phyloP scores from a whole-genome alignment of 371 early-diverging fungal genomes.

The Rhizopus stolonifer region DNA sequence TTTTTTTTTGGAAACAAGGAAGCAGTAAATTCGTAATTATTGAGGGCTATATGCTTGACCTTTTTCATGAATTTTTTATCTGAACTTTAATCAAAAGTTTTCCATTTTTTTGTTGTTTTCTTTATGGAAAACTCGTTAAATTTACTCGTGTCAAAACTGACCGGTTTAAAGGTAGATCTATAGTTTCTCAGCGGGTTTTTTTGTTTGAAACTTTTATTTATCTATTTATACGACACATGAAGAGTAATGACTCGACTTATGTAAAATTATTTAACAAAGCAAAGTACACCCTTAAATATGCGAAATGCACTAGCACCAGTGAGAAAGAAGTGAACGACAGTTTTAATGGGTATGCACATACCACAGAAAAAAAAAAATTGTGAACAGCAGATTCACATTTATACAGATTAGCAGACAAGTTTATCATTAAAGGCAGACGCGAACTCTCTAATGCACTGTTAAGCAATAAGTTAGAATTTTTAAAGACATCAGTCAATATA shows the following conservation, averaged over 20 bases:
- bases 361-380: neutral
- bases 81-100: no score
- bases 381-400: neutral
- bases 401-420: slow-evolving; percentile 18
- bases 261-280: slow-evolving; percentile 8
- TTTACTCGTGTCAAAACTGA: slow-evolving; percentile 5
- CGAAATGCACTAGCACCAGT: slow-evolving; percentile 23
- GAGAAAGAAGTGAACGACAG: slow-evolving; percentile 18
- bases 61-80: no score
- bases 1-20: no score
- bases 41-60: no score
- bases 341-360: slow-evolving; percentile 16
- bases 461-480: neutral
- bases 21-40: no score
- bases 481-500: slow-evolving; percentile 4
- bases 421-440: slow-evolving; percentile 14
- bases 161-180: slow-evolving; percentile 1
- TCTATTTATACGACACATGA: neutral
- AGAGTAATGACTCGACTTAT: slow-evolving; percentile 5
- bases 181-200: neutral
- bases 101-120: no score
- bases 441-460: slow-evolving; percentile 11
- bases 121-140: neutral
- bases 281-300: slow-evolving; percentile 11
- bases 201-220: no score